Conservation (phyloP, 768 basidiomycete species). For the Pleurotus djamor region DNA sequence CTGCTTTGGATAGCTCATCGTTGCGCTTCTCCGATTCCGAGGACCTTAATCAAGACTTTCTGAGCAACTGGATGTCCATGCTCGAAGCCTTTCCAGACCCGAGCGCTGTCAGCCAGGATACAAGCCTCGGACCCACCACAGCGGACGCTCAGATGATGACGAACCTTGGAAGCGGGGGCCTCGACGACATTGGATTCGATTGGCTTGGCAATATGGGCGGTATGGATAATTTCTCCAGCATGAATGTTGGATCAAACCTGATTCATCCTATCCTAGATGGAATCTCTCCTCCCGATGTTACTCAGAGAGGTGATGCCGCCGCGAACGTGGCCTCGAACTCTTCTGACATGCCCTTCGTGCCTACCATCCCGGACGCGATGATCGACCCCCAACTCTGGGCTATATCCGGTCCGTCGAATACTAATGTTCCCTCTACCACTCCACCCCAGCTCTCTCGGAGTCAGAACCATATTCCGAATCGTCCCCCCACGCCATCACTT, state of each 20-base stretch:
- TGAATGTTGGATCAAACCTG: not conserved
- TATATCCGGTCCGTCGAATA: constrained; percentile 12
- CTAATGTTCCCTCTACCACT: not conserved
- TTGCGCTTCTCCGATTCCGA: constrained; percentile 9
- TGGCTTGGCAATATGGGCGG: not conserved
- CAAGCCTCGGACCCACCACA: not conserved
- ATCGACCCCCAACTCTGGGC: constrained; percentile 33
- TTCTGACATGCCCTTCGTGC: not conserved
- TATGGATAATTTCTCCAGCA: not conserved
- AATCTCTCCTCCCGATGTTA: not conserved
- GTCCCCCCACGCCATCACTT: not conserved
- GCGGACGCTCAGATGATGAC: not conserved
- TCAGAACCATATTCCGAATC: not conserved
- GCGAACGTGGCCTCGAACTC: not conserved
- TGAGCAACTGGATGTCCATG: constrained; percentile 51
- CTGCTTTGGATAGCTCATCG: constrained; percentile 7
- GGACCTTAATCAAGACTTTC: constrained; percentile 32
- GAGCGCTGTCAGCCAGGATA: constrained; percentile 16
- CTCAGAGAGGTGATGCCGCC: not conserved
- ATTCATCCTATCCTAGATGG: not conserved
- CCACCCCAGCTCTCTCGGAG: constrained; percentile 3
- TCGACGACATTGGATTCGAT: not conserved
- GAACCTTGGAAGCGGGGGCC: not conserved
- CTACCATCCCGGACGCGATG: constrained; percentile 8
- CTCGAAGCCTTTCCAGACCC: constrained; percentile 42